phyloP scores from a whole-genome alignment of 2,329 filamentous ascomycete species.

The Escovopsis sp. region DNA sequence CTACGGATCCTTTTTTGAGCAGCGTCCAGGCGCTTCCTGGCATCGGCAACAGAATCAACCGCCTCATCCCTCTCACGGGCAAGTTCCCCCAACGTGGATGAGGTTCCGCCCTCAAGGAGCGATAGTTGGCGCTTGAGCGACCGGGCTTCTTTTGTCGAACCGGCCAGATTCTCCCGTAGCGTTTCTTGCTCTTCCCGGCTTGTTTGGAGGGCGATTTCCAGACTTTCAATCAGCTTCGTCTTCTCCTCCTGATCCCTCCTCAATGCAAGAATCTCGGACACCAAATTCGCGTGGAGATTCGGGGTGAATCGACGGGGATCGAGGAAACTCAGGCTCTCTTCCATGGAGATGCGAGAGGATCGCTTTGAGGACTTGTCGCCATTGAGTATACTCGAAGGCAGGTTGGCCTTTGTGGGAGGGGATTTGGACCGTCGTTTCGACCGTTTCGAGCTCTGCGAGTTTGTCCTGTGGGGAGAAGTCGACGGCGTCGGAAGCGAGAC shows the following conservation, averaged over 20 bases:
- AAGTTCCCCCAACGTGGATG: slow-evolving; percentile 71
- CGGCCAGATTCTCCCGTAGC: slow-evolving; percentile 45
- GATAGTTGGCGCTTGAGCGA: slow-evolving; percentile 75
- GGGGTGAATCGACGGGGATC: slow-evolving; percentile 91
- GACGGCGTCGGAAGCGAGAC: slow-evolving; percentile 54
- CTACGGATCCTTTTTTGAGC: slow-evolving; percentile 62
- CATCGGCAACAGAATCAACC: slow-evolving; percentile 54
- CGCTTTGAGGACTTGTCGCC: slow-evolving; percentile 34
- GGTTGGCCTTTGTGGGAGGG: slow-evolving; percentile 42
- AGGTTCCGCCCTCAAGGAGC: slow-evolving; percentile 73
- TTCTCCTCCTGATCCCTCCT: slow-evolving; percentile 86
- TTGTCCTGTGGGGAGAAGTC: slow-evolving; percentile 57
- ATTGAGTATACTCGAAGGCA: slow-evolving; percentile 36
- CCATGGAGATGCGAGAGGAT: slow-evolving; percentile 38
- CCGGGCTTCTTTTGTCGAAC: slow-evolving; percentile 59
- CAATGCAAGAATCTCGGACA: slow-evolving; percentile 81
- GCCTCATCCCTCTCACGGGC: slow-evolving; percentile 77
- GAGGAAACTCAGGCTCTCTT: slow-evolving; percentile 59
- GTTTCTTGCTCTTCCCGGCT: slow-evolving; percentile 61
- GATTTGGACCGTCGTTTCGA: slow-evolving; percentile 51
- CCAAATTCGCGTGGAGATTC: slow-evolving; percentile 82
- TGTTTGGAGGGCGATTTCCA: slow-evolving; percentile 62
- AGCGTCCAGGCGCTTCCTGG: slow-evolving; percentile 61
- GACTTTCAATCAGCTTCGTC: slow-evolving; percentile 66
- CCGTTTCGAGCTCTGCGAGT: slow-evolving; percentile 46